phyloP scores from a whole-genome alignment of 768 basidiomycete species.

The Phylloporus arenicola region DNA sequence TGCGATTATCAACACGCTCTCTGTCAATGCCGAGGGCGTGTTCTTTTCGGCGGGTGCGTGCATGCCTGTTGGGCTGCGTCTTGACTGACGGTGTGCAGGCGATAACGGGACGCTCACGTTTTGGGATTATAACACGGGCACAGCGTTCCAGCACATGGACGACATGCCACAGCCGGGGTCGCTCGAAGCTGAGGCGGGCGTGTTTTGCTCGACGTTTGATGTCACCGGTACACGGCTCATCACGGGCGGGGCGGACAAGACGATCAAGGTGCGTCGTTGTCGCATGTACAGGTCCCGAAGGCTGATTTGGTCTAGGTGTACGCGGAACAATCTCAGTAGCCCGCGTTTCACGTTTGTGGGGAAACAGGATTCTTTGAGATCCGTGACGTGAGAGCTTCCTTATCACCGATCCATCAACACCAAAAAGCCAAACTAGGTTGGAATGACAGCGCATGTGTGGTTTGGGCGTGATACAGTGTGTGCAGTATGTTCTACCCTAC shows the following conservation, averaged over 20 bases:
- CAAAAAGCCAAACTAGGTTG: background rate
- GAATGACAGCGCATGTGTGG: background rate
- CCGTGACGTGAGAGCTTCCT: background rate
- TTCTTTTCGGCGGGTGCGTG: slow-evolving; percentile 89
- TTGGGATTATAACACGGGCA: slow-evolving; percentile 95
- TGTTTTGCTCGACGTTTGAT: slow-evolving; percentile 97
- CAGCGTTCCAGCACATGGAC: slow-evolving; percentile 90
- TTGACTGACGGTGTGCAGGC: slow-evolving; percentile 37
- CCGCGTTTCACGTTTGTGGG: background rate
- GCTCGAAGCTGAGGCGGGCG: slow-evolving; percentile 92
- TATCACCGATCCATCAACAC: background rate
- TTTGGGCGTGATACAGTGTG: background rate
- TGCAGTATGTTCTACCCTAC: background rate
- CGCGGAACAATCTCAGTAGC: slow-evolving; percentile 49
- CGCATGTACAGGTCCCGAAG: background rate
- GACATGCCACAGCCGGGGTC: slow-evolving; percentile 97
- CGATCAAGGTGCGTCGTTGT: slow-evolving; percentile 77
- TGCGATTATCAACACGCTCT: slow-evolving; percentile 93
- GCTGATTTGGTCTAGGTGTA: slow-evolving; percentile 43
- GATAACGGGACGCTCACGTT: slow-evolving; percentile 89
- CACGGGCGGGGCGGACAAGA: slow-evolving; percentile 97
- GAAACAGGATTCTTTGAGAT: background rate
- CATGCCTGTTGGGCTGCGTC: background rate
- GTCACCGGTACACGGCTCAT: slow-evolving; percentile 90
- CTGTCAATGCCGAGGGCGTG: slow-evolving; percentile 92